Percentiles rank a stretch among this genome's conserved stretches.
These are phyloP conservation scores for Telfairia occidentalis DNA, from an alignment of 331 rosid genomes.

Conservation along the genomic window DNA sequence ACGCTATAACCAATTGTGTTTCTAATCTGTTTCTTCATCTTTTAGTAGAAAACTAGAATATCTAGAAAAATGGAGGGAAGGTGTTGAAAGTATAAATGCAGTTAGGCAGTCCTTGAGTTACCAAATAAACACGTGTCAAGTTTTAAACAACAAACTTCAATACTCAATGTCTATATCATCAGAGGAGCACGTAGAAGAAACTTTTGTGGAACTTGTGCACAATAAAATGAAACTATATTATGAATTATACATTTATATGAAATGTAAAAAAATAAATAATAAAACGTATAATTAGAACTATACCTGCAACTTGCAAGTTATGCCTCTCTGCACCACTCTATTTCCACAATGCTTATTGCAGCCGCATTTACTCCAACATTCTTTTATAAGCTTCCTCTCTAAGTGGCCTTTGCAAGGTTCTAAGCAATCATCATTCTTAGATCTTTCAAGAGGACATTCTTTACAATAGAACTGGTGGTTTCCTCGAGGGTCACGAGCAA, in stretches of 20 bases:
- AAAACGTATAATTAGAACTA: background rate
- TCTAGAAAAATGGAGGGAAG: background rate
- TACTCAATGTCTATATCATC: background rate
- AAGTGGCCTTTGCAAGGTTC: conserved; percentile 82
- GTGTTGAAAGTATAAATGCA: background rate
- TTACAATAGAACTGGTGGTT: conserved; percentile 38
- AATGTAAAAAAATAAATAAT: background rate
- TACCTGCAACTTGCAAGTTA: conserved; percentile 66
- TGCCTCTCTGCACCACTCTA: conserved; percentile 70
- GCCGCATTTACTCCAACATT: conserved; percentile 88
- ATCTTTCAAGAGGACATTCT: conserved; percentile 64
- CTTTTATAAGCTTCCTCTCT: conserved; percentile 60
- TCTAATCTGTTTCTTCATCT: background rate
- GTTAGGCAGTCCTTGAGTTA: background rate
- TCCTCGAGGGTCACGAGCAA: conserved; percentile 33
- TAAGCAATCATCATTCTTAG: conserved; percentile 40
- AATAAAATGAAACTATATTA: background rate
- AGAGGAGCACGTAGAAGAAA: background rate
- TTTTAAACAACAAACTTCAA: background rate
- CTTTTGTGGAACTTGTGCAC: background rate
- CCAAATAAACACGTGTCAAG: background rate
- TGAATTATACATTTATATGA: background rate
- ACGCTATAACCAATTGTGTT: background rate
- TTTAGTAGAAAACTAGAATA: background rate
- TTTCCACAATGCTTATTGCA: conserved; percentile 69